A percentile compares a stretch with the other conserved stretches of the same genome.
phyloP scores from a whole-genome alignment of 345 rosid species.

The Boechera retrofracta region DNA sequence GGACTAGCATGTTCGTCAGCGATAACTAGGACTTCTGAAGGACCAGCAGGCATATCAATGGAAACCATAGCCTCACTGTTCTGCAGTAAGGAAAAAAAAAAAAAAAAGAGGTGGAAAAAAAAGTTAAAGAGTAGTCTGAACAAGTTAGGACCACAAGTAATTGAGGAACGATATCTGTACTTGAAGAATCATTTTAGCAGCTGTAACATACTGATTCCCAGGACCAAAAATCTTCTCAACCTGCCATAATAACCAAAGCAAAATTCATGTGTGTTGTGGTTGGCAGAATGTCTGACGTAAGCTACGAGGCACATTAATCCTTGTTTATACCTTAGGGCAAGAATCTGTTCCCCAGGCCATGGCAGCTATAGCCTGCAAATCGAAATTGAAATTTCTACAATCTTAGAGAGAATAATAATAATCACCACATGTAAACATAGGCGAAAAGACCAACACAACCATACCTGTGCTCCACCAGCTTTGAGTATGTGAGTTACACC shows the following conservation, averaged over 20 bases:
- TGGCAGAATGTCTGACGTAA: neutral
- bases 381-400: constrained; percentile 15
- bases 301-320: neutral
- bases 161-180: constrained; percentile 47
- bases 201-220: constrained; percentile 91
- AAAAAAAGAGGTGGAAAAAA: neutral
- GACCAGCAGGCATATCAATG: constrained; percentile 99
- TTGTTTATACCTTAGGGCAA: constrained; percentile 79
- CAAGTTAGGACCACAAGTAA: constrained; percentile 23
- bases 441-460: constrained; percentile 18
- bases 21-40: constrained; percentile 93
- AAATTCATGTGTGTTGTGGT: constrained; percentile 1
- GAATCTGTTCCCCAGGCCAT: constrained; percentile 99
- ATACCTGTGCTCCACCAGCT: constrained; percentile 97
- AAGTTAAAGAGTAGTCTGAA: constrained; percentile 2
- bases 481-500: constrained; percentile 95
- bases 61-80: constrained; percentile 99
- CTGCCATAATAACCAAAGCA: constrained; percentile 47
- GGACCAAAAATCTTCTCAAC: constrained; percentile 61
- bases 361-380: constrained; percentile 82
- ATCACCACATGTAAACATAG: neutral
- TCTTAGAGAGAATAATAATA: neutral
- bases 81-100: constrained; percentile 48
- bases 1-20: constrained; percentile 87
- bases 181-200: constrained; percentile 96